Evolutionary conservation across 2,329 filamentous ascomycete genomes (phyloP).

Genomic region (Thyridium curvatum): DNA sequence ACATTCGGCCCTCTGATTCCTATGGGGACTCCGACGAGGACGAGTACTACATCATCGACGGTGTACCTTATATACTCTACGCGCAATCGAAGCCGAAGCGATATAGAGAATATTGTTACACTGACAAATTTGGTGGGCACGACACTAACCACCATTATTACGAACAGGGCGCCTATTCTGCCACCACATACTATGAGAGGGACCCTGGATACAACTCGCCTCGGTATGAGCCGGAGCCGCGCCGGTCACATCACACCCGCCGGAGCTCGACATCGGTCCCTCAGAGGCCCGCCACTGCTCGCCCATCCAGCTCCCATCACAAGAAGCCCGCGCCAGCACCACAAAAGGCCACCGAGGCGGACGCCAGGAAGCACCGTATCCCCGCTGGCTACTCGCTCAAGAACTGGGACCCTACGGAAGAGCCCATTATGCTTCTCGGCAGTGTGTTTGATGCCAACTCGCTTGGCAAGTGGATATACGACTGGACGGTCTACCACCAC

Average conservation of each 20-base stretch:
- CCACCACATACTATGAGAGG: constrained; percentile 26
- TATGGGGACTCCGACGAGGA: constrained; percentile 61
- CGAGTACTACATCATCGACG: constrained; percentile 49
- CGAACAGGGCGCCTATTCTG: constrained; percentile 39
- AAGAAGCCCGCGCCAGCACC: constrained; percentile 30
- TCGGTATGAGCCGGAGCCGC: constrained; percentile 30
- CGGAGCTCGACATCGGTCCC: constrained; percentile 43
- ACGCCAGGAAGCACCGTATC: constrained; percentile 64
- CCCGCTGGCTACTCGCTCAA: constrained; percentile 89
- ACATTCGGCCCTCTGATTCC: constrained; percentile 51
- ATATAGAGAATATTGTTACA: constrained; percentile 27
- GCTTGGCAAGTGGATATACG: constrained; percentile 98
- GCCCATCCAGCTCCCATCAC: constrained; percentile 34
- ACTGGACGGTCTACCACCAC: constrained; percentile 94
- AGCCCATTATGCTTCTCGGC: constrained; percentile 88
- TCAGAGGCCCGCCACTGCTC: constrained; percentile 45
- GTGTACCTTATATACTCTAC: constrained; percentile 46
- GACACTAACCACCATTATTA: constrained; percentile 54
- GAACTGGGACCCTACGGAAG: constrained; percentile 95
- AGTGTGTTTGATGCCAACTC: constrained; percentile 98
- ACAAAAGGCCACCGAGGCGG: constrained; percentile 49
- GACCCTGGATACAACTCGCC: constrained; percentile 34
- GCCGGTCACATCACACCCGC: constrained; percentile 32
- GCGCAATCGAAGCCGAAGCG: constrained; percentile 42
- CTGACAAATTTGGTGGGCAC: constrained; percentile 44